Evolutionary conservation across 2,329 filamentous ascomycete species (phyloP).

Genomic region (Magnaporthales sp.): DNA sequence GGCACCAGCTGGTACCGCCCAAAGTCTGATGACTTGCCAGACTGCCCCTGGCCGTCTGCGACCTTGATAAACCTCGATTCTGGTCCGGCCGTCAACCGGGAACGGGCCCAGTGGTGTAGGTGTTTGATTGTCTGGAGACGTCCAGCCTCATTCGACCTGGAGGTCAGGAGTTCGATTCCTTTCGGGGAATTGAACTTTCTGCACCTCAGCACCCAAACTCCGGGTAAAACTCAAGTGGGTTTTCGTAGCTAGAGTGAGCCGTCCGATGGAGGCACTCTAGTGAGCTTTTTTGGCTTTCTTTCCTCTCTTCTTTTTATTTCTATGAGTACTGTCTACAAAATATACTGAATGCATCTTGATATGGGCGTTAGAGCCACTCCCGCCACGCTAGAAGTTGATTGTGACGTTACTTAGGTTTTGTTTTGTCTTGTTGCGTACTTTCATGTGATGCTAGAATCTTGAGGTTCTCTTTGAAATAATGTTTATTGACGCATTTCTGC

Average conservation of each 20-base stretch:
- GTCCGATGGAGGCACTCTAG: background rate
- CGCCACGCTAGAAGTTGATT: background rate
- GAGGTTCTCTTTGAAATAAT: no score
- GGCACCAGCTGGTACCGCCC: background rate
- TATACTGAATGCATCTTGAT: background rate
- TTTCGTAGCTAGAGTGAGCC: constrained; percentile 1
- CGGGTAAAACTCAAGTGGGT: constrained; percentile 1
- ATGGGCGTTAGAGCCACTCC: background rate
- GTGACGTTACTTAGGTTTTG: background rate
- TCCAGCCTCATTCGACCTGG: background rate
- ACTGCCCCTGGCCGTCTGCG: background rate
- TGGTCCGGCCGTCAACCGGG: background rate
- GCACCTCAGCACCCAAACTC: background rate
- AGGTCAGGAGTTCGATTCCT: background rate
- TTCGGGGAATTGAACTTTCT: background rate
- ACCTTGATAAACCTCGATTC: background rate
- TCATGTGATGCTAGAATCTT: no score
- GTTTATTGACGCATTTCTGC: no score
- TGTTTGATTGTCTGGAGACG: background rate
- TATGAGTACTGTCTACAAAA: background rate
- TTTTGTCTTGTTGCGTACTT: no score
- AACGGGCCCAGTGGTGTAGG: background rate
- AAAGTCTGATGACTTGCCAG: background rate
- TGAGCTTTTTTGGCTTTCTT: background rate
- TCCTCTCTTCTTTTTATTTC: background rate